Conservation (phyloP, 2,329 filamentous ascomycete genomes). For the Neonectria punicea region DNA sequence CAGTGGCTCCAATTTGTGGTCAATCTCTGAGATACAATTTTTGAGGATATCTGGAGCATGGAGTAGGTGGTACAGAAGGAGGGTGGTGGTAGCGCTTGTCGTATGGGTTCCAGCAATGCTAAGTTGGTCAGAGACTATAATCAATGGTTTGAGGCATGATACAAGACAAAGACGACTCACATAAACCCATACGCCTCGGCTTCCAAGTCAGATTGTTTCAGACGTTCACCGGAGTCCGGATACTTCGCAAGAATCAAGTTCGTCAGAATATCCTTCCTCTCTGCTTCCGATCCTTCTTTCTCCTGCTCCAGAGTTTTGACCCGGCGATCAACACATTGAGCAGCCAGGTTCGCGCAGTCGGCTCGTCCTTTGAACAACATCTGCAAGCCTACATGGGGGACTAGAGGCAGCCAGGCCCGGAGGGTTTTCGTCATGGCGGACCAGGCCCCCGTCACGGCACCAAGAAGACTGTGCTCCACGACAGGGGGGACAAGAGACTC, state of each 20-base stretch:
- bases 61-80: conserved; percentile 25
- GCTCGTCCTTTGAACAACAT: conserved; percentile 23
- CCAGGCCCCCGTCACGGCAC: conserved; percentile 23
- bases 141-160: too few relatives aligned
- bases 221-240: conserved; percentile 23
- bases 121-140: not conserved
- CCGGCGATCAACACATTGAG: conserved; percentile 22
- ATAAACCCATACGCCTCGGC: conserved; percentile 30
- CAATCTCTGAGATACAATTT: conserved; percentile 24
- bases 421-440: conserved; percentile 20
- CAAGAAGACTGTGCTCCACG: conserved; percentile 19
- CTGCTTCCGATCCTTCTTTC: not conserved
- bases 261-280: conserved; percentile 26
- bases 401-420: conserved; percentile 17
- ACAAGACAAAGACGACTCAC: conserved; percentile 2
- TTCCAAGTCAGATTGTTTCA: conserved; percentile 18
- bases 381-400: conserved; percentile 21
- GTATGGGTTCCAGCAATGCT: conserved; percentile 30
- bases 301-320: conserved; percentile 5
- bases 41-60: conserved; percentile 13
- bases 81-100: conserved; percentile 25
- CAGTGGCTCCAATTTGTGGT: conserved; percentile 10
- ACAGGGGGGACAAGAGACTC: conserved; percentile 22
- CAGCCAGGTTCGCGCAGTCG: conserved; percentile 16
- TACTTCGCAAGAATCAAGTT: conserved; percentile 25